These are phyloP conservation scores for Ceratocystis variospora DNA, from an alignment of 2,329 filamentous ascomycete species.

Conservation along the genomic window DNA sequence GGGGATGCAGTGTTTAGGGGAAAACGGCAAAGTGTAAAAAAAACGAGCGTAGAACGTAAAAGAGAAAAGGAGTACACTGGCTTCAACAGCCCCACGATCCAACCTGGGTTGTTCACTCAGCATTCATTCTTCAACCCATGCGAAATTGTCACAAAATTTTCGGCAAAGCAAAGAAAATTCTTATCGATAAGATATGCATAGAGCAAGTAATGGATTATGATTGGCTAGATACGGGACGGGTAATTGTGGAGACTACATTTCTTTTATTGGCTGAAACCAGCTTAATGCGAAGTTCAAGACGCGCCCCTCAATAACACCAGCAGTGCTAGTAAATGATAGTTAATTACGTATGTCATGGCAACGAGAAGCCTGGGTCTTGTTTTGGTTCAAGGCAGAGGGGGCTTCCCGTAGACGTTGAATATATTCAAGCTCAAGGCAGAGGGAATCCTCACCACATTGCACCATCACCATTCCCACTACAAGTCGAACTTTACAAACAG, in stretches of 20 bases:
- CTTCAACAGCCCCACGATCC: conserved; percentile 12
- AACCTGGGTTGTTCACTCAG: not conserved
- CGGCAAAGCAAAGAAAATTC: conserved; percentile 9
- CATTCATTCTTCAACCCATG: not conserved
- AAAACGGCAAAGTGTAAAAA: not conserved
- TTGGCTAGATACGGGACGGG: conserved; percentile 4
- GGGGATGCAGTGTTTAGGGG: not conserved
- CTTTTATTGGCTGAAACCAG: conserved; percentile 9
- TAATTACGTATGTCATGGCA: too few relatives aligned
- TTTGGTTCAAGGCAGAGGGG: not conserved
- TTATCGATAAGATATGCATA: conserved; percentile 15
- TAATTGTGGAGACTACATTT: not conserved
- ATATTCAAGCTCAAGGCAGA: too few relatives aligned
- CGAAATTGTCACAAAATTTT: conserved; percentile 15
- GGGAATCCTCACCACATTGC: too few relatives aligned
- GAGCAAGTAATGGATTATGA: not conserved
- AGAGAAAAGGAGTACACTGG: not conserved
- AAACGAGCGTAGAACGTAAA: not conserved
- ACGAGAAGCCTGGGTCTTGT: not conserved
- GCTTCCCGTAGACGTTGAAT: too few relatives aligned
- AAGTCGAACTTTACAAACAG: not conserved
- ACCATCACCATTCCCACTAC: not conserved
- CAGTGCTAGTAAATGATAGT: too few relatives aligned
- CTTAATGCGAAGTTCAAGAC: not conserved
- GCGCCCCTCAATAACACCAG: too few relatives aligned